Percentiles rank a stretch among this genome's conserved stretches.
These are phyloP conservation scores for Arabidopsis arenosa DNA, from an alignment of 345 rosid genomes.

Conservation along the genomic window DNA sequence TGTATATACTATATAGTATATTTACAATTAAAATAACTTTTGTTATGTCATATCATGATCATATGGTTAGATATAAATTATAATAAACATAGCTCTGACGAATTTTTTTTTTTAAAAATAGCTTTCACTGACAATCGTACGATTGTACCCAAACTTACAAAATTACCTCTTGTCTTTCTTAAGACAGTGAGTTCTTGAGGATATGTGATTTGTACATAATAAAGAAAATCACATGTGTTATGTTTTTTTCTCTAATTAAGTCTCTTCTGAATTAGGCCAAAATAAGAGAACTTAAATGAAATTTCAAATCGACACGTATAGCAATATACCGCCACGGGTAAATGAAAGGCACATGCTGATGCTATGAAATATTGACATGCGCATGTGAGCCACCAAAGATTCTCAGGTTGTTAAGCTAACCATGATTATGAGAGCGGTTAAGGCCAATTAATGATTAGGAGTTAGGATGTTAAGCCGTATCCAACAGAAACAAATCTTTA, in stretches of 20 bases:
- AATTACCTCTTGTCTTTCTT: neutral
- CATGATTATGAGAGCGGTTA: constrained; percentile 31
- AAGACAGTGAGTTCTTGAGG: neutral
- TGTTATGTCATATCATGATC: neutral
- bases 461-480: neutral
- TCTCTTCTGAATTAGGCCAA: neutral
- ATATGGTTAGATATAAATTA: neutral
- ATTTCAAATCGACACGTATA: constrained; percentile 23
- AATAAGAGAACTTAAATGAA: neutral
- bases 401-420: constrained; percentile 32
- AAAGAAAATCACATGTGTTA: neutral
- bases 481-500: neutral
- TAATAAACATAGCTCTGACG: constrained; percentile 4
- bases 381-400: constrained; percentile 36
- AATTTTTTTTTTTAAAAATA: no score
- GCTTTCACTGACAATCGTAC: neutral
- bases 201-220: neutral
- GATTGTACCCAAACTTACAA: neutral
- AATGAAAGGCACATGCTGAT: constrained; percentile 14
- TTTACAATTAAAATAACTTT: neutral
- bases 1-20: neutral
- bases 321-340: neutral
- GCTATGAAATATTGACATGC: neutral
- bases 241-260: neutral
- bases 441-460: constrained; percentile 10